These are phyloP conservation scores for Eucalyptus erythrocorys DNA, from an alignment of 345 rosid genomes.

Conservation along the genomic window DNA sequence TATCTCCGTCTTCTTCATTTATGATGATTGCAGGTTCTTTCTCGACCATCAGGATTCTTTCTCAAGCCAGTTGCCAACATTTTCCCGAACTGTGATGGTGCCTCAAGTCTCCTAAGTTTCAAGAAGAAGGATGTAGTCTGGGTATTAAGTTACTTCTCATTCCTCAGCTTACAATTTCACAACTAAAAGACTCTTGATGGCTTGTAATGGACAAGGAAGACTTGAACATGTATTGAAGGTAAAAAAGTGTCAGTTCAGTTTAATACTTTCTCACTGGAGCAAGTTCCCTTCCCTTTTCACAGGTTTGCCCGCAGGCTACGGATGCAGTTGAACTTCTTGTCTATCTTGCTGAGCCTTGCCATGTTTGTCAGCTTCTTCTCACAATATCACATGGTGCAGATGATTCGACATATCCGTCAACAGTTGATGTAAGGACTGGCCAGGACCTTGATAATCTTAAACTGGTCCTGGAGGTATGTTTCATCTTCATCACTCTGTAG, in stretches of 20 bases:
- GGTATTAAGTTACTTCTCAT: conserved; percentile 29
- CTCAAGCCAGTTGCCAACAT: conserved; percentile 80
- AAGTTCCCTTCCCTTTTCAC: conserved; percentile 11
- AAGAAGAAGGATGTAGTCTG: conserved; percentile 69
- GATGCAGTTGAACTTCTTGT: conserved; percentile 82
- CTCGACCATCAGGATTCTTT: conserved; percentile 74
- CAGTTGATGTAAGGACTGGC: conserved; percentile 86
- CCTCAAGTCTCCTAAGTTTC: conserved; percentile 67
- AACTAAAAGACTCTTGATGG: neutral
- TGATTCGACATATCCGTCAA: conserved; percentile 77
- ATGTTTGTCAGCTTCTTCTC: conserved; percentile 87
- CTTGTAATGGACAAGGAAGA: neutral
- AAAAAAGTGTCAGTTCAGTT: neutral
- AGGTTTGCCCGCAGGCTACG: conserved; percentile 82
- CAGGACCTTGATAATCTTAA: conserved; percentile 70
- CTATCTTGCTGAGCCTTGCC: conserved; percentile 93
- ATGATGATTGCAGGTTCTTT: conserved; percentile 53
- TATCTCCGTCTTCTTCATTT: neutral
- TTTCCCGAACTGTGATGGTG: conserved; percentile 40
- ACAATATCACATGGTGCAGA: conserved; percentile 88
- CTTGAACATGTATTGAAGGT: neutral
- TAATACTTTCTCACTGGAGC: neutral
- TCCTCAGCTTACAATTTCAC: neutral
- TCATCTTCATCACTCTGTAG: neutral
- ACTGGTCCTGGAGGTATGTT: conserved; percentile 71